Evolutionary conservation across 176 grass and related monocot species (phyloP), one percentile per base, ranked within the genome.

Genomic region (Oryza coarctata): DNA sequence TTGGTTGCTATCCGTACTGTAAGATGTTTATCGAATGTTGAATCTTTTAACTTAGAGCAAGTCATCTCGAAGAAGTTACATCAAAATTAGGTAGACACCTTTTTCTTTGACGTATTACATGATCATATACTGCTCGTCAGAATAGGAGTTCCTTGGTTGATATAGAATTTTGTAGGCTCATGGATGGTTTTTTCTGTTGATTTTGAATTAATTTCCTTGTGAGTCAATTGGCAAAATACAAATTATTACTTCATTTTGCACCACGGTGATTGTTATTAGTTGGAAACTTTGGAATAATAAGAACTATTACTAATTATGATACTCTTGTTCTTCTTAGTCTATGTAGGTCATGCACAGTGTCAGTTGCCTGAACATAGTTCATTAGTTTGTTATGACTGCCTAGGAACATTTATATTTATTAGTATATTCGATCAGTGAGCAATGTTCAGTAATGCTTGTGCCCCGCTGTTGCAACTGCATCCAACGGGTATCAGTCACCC

Each of bases 1-100:
- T 83, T 93, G 87, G 86, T 93, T 84, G 86, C 95, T 47, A 93
- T 86, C 30, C 94, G 95, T 29, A 98, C 92, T 28, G 92, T 98
- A 40, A 94, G 44, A 71, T 98, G 92, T 74, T 81, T 91, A 35
- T 94, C 92, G 32, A 95, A 94, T 33, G 95, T 98, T 33, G 95
- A 98, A 83, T 92, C 95, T 13, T 98, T 98, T 84, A 79, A 61
- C 88, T 98, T 31, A 74, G 81, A 78, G 95, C 90, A 83, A 91
- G 83, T 49, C 90, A 98, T 82, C 89, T 98, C 0, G 92, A 94
- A 88, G 86, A 94, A 82, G 92, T 98, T 9, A 93, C 90, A 30
- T 83, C 66, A 63, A 84, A 91, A 80, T 94, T 94, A 85, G 82
- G 87, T 89, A 63, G 18, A 17, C 17, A 71, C 34, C 70, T 20